Evolutionary conservation across 2,329 filamentous ascomycete genomes (phyloP).

Genomic region (Aureobasidium sp.): DNA sequence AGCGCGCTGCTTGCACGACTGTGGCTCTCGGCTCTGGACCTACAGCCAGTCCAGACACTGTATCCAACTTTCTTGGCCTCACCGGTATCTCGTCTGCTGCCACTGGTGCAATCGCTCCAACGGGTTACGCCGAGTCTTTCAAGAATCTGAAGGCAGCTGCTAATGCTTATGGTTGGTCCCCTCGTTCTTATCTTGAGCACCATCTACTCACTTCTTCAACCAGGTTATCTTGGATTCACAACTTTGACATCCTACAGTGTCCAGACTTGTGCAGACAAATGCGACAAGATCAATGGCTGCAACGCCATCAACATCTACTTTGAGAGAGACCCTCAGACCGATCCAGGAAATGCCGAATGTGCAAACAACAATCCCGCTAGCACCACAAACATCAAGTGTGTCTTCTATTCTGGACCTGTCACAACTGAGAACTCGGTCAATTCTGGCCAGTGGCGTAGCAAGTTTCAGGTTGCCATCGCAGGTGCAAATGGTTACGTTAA

Average conservation of each 20-base stretch:
- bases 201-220: background rate
- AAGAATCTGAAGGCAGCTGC: conserved; percentile 18
- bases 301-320: conserved; percentile 18
- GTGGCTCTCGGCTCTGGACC: too few species aligned
- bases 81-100: conserved; percentile 20
- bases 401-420: conserved; percentile 29
- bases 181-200: too few species aligned
- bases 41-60: too few species aligned
- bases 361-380: conserved; percentile 17
- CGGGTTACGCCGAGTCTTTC: conserved; percentile 20
- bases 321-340: conserved; percentile 17
- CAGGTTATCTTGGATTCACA: conserved; percentile 14
- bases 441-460: conserved; percentile 27
- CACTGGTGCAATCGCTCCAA: conserved; percentile 10
- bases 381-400: conserved; percentile 28
- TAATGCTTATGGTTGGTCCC: conserved; percentile 16
- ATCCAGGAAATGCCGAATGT: background rate
- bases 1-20: too few species aligned
- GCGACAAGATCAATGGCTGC: conserved; percentile 14
- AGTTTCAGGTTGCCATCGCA: conserved; percentile 36
- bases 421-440: conserved; percentile 27
- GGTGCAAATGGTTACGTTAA: conserved; percentile 35
- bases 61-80: too few species aligned
- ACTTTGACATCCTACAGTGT: conserved; percentile 8
- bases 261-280: conserved; percentile 8